A percentile compares a stretch with the other conserved stretches of the same genome.
These are phyloP conservation scores for Hypoxylon subgilvum DNA, from an alignment of 495 filamentous ascomycete genomes.

Conservation along the genomic window DNA sequence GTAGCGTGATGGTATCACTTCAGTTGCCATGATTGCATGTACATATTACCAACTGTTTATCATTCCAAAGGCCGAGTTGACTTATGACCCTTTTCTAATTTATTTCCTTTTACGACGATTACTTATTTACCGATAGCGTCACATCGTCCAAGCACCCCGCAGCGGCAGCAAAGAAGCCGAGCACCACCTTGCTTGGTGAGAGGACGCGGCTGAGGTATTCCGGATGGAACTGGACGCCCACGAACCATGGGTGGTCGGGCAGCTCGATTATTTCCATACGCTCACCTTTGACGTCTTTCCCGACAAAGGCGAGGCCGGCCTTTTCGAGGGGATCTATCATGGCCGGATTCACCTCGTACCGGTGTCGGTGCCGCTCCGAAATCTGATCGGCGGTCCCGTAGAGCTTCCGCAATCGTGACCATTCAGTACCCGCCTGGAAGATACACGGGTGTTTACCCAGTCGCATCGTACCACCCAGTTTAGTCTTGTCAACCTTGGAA, in stretches of 20 bases:
- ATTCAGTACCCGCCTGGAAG: conserved; percentile 80
- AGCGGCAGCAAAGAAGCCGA: conserved; percentile 85
- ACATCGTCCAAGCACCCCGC: conserved; percentile 63
- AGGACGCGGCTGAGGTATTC: conserved; percentile 79
- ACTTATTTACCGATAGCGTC: conserved; percentile 4
- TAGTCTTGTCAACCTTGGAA: not conserved
- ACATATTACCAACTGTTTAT: too few relatives aligned
- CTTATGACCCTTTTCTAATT: too few relatives aligned
- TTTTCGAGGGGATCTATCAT: conserved; percentile 64
- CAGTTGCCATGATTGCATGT: too few relatives aligned
- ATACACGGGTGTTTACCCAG: conserved; percentile 75
- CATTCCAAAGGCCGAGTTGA: too few relatives aligned
- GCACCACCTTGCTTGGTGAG: conserved; percentile 75
- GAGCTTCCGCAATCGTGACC: conserved; percentile 75
- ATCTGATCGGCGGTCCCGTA: conserved; percentile 67
- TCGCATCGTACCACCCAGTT: conserved; percentile 88
- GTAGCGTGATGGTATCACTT: too few relatives aligned
- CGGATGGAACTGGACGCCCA: conserved; percentile 87
- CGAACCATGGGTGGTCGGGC: conserved; percentile 87
- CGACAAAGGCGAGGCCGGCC: conserved; percentile 68
- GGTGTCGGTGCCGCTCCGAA: conserved; percentile 73
- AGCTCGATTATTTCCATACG: conserved; percentile 94
- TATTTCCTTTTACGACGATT: too few relatives aligned
- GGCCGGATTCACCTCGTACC: conserved; percentile 77
- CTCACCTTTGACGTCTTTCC: conserved; percentile 80